These are phyloP conservation scores for Acanthamoeba royreba DNA, from an alignment of 208 protist genomes.

Conservation along the genomic window DNA sequence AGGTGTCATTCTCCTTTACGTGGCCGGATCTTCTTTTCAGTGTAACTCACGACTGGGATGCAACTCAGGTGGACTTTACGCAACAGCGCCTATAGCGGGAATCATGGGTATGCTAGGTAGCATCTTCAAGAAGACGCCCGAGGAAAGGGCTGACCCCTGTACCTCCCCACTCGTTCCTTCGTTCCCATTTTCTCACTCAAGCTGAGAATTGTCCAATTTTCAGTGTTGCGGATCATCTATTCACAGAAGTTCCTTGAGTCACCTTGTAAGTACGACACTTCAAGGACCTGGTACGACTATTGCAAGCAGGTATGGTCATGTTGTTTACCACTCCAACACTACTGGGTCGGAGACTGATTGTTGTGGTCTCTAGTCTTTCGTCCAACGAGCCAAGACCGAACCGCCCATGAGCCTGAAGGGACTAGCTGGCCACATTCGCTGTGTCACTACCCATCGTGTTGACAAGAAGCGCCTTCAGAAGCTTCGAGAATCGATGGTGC, in stretches of 20 bases:
- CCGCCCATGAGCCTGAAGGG: neutral
- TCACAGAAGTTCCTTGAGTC: neutral
- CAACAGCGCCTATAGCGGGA: neutral
- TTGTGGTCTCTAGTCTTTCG: neutral
- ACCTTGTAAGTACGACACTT: neutral
- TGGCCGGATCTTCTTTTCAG: too few relatives aligned
- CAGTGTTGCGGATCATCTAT: neutral
- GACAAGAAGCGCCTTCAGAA: neutral
- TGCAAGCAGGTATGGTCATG: neutral
- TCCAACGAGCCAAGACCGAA: neutral
- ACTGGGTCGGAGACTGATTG: neutral
- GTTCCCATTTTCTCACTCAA: too few relatives aligned
- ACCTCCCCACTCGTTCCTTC: too few relatives aligned
- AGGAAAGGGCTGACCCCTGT: neutral
- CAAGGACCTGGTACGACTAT: neutral
- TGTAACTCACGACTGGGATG: neutral
- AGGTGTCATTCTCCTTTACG: neutral
- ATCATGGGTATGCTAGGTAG: neutral
- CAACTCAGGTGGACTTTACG: neutral
- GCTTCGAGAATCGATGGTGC: neutral
- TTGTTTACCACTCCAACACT: neutral
- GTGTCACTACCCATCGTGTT: neutral
- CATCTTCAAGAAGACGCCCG: neutral
- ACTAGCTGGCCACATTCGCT: neutral
- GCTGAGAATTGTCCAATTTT: too few relatives aligned